These are phyloP conservation scores for Peronosclerospora sorghi DNA, from an alignment of 352 stramenopile species.

Conservation along the genomic window DNA sequence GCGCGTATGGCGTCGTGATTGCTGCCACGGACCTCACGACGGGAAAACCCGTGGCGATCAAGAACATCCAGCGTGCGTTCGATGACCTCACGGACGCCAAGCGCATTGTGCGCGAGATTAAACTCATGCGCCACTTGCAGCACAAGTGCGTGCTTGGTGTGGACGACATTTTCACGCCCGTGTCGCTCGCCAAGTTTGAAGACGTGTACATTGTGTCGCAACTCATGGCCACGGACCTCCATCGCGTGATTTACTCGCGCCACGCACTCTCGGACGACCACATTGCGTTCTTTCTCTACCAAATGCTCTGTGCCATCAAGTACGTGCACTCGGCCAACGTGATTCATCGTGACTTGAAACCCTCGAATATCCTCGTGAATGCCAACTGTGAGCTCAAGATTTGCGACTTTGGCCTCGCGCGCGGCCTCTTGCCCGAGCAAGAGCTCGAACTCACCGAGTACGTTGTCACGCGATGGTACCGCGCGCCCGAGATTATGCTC, in stretches of 20 bases:
- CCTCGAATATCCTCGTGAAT: conserved; percentile 75
- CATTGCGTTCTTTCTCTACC: conserved; percentile 69
- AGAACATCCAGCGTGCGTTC: conserved; percentile 92
- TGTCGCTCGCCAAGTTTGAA: conserved; percentile 80
- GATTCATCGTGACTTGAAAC: conserved; percentile 68
- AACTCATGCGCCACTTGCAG: conserved; percentile 80
- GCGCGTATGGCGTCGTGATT: conserved; percentile 88
- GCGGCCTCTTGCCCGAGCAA: conserved; percentile 52
- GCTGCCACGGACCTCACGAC: conserved; percentile 38
- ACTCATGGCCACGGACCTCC: conserved; percentile 68
- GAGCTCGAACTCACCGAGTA: conserved; percentile 80
- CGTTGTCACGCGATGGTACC: conserved; percentile 89
- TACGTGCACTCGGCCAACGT: conserved; percentile 76
- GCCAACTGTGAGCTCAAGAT: conserved; percentile 73
- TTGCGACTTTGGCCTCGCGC: conserved; percentile 69
- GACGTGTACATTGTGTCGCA: conserved; percentile 81
- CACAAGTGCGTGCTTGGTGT: conserved; percentile 76
- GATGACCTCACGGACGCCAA: conserved; percentile 83
- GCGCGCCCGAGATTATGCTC: conserved; percentile 85
- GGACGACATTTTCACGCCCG: conserved; percentile 64
- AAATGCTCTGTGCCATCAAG: conserved; percentile 68
- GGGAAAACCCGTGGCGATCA: conserved; percentile 82
- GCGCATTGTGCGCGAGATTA: conserved; percentile 81
- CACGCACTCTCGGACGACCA: conserved; percentile 72
- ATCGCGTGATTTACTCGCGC: conserved; percentile 73